Percentiles rank a stretch among this genome's conserved stretches.
Conservation (phyloP, 2,329 filamentous ascomycete genomes). For the Stachybotrys echinatus region DNA sequence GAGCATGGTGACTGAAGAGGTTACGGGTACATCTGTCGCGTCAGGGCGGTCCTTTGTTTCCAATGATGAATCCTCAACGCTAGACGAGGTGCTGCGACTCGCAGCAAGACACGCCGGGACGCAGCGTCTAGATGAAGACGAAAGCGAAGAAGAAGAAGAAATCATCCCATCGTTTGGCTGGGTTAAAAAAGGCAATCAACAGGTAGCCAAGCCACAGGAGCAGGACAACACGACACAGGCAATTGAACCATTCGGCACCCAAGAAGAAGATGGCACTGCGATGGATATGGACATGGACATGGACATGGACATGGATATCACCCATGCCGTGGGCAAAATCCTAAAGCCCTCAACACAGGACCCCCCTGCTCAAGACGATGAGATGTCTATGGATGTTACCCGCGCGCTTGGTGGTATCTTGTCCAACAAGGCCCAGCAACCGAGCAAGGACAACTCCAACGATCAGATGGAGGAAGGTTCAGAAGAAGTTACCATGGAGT, state of each 20-base stretch:
- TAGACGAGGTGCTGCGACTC: slow-evolving; percentile 73
- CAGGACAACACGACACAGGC: slow-evolving; percentile 22
- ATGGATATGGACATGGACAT: slow-evolving; percentile 34
- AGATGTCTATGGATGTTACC: slow-evolving; percentile 94
- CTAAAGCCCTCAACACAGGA: slow-evolving; percentile 38
- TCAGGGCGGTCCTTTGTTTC: slow-evolving; percentile 56
- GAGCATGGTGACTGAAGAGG: slow-evolving; percentile 75
- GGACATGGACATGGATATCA: slow-evolving; percentile 53
- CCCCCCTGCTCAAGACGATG: slow-evolving; percentile 44
- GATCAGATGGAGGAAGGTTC: slow-evolving; percentile 24
- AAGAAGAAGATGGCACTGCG: slow-evolving; percentile 19
- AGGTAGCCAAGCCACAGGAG: slow-evolving; percentile 36
- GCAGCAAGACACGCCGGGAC: slow-evolving; percentile 74
- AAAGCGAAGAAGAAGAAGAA: slow-evolving; percentile 54
- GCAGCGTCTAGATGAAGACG: slow-evolving; percentile 52
- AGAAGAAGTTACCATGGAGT: slow-evolving; percentile 63
- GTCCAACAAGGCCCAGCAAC: slow-evolving; percentile 24
- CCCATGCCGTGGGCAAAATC: slow-evolving; percentile 50
- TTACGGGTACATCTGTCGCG: slow-evolving; percentile 62
- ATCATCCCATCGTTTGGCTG: slow-evolving; percentile 73
- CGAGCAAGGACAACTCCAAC: slow-evolving; percentile 14
- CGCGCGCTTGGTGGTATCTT: slow-evolving; percentile 77
- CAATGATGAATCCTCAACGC: slow-evolving; percentile 61
- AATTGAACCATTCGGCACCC: slow-evolving; percentile 2
- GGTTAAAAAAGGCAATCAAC: slow-evolving; percentile 50